Conservation (phyloP, 192 early-diverging fungal species). For the Coemansia sp. region DNA sequence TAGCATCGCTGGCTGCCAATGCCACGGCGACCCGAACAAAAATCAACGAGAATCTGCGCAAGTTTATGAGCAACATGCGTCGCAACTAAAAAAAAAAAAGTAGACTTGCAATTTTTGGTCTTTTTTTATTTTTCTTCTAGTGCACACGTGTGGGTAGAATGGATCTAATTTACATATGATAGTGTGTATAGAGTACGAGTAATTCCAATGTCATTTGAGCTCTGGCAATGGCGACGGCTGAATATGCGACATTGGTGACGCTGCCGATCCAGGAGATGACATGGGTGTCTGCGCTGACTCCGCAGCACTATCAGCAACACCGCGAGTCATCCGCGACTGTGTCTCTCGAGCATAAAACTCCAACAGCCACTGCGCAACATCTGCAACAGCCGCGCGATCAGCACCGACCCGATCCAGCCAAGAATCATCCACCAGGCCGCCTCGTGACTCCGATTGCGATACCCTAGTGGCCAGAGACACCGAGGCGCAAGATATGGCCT, state of each 20-base stretch:
- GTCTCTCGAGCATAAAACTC: conserved; percentile 48
- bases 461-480: conserved; percentile 46
- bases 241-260: conserved; percentile 22
- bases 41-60: conserved; percentile 57
- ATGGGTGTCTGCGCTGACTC: conserved; percentile 37
- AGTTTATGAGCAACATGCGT: conserved; percentile 56
- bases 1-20: conserved; percentile 43
- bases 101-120: neutral
- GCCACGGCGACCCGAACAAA: conserved; percentile 45
- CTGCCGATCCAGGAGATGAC: conserved; percentile 19
- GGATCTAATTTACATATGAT: neutral
- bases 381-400: conserved; percentile 13
- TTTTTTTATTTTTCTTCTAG: conserved; percentile 9
- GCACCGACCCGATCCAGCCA: conserved; percentile 36
- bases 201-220: conserved; percentile 11
- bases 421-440: conserved; percentile 5
- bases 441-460: conserved; percentile 2
- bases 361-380: conserved; percentile 47
- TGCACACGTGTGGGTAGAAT: neutral
- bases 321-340: conserved; percentile 20
- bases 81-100: conserved; percentile 14
- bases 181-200: neutral
- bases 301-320: conserved; percentile 6
- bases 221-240: conserved; percentile 26
- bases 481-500: conserved; percentile 52